Evolutionary conservation across 2,329 filamentous ascomycete species (phyloP).

Genomic region (Fusarium lateritium): DNA sequence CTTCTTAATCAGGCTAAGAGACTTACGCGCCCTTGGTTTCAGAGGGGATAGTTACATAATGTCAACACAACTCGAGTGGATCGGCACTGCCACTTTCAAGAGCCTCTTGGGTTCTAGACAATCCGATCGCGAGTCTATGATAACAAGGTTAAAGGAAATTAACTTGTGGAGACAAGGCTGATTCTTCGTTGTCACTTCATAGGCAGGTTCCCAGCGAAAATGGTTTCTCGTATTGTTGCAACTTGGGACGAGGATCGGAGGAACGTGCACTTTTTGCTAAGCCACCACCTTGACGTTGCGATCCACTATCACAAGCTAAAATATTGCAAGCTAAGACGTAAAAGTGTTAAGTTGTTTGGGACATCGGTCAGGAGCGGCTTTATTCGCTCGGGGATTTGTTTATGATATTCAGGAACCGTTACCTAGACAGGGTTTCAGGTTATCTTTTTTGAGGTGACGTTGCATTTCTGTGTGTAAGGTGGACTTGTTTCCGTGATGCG

Average conservation of each 20-base stretch:
- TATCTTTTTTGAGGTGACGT: no score
- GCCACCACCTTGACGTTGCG: conserved; percentile 15
- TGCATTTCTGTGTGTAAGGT: no score
- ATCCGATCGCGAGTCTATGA: not conserved
- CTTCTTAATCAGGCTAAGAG: conserved; percentile 8
- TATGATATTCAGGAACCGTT: no score
- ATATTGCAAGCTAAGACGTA: not conserved
- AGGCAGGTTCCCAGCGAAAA: not conserved
- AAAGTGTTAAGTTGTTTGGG: no score
- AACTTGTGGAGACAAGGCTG: conserved; percentile 8
- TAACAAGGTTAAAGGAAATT: conserved; percentile 12
- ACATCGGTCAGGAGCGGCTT: no score
- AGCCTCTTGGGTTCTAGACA: no score
- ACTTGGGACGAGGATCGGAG: not conserved
- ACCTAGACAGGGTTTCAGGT: no score
- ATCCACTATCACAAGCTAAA: conserved; percentile 17
- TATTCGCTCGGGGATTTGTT: no score
- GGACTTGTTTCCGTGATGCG: no score
- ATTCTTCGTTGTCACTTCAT: not conserved
- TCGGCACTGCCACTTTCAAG: no score
- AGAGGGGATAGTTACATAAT: conserved; percentile 6
- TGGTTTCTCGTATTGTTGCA: conserved; percentile 7
- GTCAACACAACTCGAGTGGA: not conserved
- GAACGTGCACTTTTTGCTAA: conserved; percentile 8
- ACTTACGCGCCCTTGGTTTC: conserved; percentile 7